These are phyloP conservation scores for Cercospora canescens DNA, from an alignment of 2,329 filamentous ascomycete species.

Conservation along the genomic window DNA sequence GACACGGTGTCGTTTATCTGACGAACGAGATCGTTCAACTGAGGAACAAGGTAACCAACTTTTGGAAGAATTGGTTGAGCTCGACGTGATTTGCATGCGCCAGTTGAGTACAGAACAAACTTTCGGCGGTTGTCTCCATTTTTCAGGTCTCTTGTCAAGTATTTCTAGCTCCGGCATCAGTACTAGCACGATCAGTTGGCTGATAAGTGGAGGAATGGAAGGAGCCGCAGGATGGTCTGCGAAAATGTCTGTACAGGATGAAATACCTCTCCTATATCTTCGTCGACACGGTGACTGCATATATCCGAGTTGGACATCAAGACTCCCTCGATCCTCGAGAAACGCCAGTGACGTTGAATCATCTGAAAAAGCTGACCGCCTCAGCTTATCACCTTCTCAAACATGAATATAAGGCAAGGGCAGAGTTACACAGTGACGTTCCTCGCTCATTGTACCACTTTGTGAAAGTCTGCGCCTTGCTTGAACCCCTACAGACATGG, in stretches of 20 bases:
- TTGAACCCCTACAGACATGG: background rate
- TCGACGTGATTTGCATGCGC: background rate
- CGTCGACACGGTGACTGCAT: background rate
- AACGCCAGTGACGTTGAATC: too few relatives aligned
- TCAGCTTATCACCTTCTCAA: background rate
- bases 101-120: background rate
- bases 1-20: background rate
- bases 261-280: background rate
- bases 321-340: too few relatives aligned
- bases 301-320: background rate
- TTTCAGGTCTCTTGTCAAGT: background rate
- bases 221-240: background rate
- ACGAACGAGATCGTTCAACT: background rate
- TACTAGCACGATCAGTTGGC: background rate
- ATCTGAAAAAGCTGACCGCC: too few relatives aligned
- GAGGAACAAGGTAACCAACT: background rate
- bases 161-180: background rate
- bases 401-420: background rate
- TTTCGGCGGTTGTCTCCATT: background rate
- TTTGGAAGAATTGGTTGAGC: constrained; percentile 10
- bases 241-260: background rate
- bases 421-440: background rate
- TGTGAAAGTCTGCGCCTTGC: background rate
- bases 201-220: background rate
- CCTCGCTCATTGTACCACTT: background rate